phyloP scores from a whole-genome alignment of 225 moss, liverwort and hornwort species.

The Polytrichum formosum region DNA sequence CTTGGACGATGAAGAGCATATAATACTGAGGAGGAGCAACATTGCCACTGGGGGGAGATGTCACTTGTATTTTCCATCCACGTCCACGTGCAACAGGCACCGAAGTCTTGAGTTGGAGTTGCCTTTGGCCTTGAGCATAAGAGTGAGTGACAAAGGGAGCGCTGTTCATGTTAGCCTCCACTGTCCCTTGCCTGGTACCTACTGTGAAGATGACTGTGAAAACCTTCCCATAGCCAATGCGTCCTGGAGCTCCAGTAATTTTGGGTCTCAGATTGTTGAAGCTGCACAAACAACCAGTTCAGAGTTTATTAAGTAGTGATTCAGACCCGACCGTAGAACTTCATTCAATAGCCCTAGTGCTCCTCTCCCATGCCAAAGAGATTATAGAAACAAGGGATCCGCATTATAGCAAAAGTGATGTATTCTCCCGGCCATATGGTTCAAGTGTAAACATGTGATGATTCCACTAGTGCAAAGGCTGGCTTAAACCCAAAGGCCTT shows the following conservation, averaged over 20 bases:
- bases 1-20: conserved; percentile 37
- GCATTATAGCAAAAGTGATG: no score
- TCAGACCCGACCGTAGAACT: not conserved
- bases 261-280: conserved; percentile 20
- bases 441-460: no score
- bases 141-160: conserved; percentile 47
- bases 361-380: no score
- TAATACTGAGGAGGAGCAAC: conserved; percentile 31
- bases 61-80: conserved; percentile 12
- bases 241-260: not conserved
- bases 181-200: not conserved
- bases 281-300: conserved; percentile 4
- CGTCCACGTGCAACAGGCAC: conserved; percentile 7
- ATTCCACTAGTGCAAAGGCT: no score
- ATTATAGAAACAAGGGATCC: no score
- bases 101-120: conserved; percentile 11
- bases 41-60: conserved; percentile 24
- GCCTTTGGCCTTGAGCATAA: conserved; percentile 37
- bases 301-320: not conserved
- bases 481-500: no score
- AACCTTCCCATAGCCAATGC: conserved; percentile 17
- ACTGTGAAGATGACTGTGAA: conserved; percentile 19
- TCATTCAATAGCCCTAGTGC: not conserved
- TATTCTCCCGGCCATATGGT: no score
- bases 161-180: conserved; percentile 35